Percentiles rank a stretch among this genome's conserved stretches.
phyloP scores from a whole-genome alignment of 1,139 yeast species.

The Blastobotrys capitulatus region DNA sequence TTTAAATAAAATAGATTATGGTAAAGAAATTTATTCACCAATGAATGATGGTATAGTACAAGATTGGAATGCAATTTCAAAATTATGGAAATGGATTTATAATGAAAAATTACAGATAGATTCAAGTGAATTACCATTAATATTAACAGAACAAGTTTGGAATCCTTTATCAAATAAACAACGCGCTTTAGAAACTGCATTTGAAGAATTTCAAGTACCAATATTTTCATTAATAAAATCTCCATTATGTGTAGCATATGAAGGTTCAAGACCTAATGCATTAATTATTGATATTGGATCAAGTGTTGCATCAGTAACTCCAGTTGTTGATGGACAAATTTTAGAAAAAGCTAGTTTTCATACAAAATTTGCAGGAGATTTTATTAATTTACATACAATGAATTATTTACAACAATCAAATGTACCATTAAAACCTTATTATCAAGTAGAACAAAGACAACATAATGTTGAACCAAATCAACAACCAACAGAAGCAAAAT shows the following conservation, averaged over 20 bases:
- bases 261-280: slow-evolving; percentile 35
- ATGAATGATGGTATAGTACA: slow-evolving; percentile 38
- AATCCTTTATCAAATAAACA: slow-evolving; percentile 64
- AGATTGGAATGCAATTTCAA: slow-evolving; percentile 43
- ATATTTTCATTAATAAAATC: slow-evolving; percentile 79
- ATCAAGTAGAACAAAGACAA: slow-evolving; percentile 30
- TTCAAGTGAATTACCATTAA: slow-evolving; percentile 65
- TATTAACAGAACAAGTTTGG: slow-evolving; percentile 85
- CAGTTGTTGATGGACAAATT: slow-evolving; percentile 77
- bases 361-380: slow-evolving; percentile 40
- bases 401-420: slow-evolving; percentile 26
- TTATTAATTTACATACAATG: slow-evolving; percentile 34
- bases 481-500: slow-evolving; percentile 35
- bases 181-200: slow-evolving; percentile 66
- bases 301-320: slow-evolving; percentile 61
- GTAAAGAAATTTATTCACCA: slow-evolving; percentile 36
- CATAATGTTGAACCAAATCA: slow-evolving; percentile 32
- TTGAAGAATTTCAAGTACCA: slow-evolving; percentile 74
- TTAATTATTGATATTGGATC: slow-evolving; percentile 34
- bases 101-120: slow-evolving; percentile 45
- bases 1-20: slow-evolving; percentile 31
- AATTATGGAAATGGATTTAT: slow-evolving; percentile 35
- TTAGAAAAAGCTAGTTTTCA: slow-evolving; percentile 32
- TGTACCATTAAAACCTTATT: slow-evolving; percentile 31
- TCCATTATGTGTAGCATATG: slow-evolving; percentile 76